Percentiles rank a stretch among this genome's conserved stretches.
Conservation (phyloP, 176 grass and related monocot genomes). For the Oropetium thomaeum region DNA sequence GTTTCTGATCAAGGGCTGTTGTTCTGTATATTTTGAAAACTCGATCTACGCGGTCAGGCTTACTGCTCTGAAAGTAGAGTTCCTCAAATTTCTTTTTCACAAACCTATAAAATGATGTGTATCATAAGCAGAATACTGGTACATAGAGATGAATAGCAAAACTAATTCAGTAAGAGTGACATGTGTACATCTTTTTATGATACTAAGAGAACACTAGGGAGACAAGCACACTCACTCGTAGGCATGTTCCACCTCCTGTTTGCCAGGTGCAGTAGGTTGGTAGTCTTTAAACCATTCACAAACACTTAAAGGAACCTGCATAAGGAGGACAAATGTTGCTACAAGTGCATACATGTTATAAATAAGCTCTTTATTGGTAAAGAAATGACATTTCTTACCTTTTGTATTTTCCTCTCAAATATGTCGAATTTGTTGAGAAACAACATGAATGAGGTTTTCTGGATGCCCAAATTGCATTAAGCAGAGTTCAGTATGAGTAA, state of each 20-base stretch:
- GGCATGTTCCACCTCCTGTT: constrained; percentile 91
- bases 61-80: constrained; percentile 96
- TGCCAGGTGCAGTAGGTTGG: constrained; percentile 68
- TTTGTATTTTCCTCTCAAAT: constrained; percentile 96
- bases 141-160: not conserved
- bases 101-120: constrained; percentile 49
- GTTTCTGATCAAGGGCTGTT: constrained; percentile 92
- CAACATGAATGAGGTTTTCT: constrained; percentile 98
- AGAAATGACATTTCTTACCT: constrained; percentile 31
- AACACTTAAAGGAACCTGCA: constrained; percentile 78
- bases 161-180: not conserved
- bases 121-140: not conserved
- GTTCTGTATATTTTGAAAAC: constrained; percentile 98
- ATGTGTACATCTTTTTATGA: not conserved
- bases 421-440: constrained; percentile 99
- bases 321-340: not conserved
- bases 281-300: constrained; percentile 99
- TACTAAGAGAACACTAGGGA: not conserved
- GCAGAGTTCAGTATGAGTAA: constrained; percentile 5
- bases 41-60: constrained; percentile 81
- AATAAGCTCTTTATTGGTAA: not conserved
- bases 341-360: not conserved
- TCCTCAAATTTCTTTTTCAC: constrained; percentile 99
- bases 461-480: constrained; percentile 22
- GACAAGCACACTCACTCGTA: constrained; percentile 66